A percentile compares a stretch with the other conserved stretches of the same genome.
Evolutionary conservation across 163 green algal genomes (phyloP).

Genomic region (Scenedesmus sp.): DNA sequence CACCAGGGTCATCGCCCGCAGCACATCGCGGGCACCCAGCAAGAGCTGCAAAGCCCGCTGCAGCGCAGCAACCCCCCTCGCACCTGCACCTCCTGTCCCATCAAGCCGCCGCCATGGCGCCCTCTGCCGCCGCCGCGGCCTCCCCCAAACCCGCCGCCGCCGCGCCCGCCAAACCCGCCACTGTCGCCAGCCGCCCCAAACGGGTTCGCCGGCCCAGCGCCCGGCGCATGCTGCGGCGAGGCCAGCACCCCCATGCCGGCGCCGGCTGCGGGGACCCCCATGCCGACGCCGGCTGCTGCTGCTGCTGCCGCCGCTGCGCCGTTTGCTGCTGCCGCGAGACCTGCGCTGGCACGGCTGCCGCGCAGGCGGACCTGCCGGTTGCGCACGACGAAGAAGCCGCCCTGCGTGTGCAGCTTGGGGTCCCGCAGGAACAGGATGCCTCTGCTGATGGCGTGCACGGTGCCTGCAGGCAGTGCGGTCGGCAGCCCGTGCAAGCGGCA

Average conservation of each 20-base stretch:
- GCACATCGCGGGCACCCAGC: too few species aligned
- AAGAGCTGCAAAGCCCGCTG: too few species aligned
- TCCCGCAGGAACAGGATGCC: slow-evolving; percentile 89
- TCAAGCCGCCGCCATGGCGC: slow-evolving; percentile 52
- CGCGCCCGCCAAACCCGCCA: slow-evolving; percentile 53
- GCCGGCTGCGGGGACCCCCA: slow-evolving; percentile 9
- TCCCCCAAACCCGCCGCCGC: slow-evolving; percentile 52
- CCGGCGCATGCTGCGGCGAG: slow-evolving; percentile 42
- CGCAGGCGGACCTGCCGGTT: slow-evolving; percentile 36
- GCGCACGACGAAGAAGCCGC: slow-evolving; percentile 65
- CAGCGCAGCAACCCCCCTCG: background rate
- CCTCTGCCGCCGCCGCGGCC: slow-evolving; percentile 23
- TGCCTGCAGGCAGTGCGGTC: slow-evolving; percentile 72
- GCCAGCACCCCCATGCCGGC: slow-evolving; percentile 12
- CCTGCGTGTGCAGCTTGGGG: slow-evolving; percentile 38
- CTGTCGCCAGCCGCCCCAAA: slow-evolving; percentile 24
- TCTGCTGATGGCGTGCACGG: slow-evolving; percentile 90
- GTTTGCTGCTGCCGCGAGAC: background rate
- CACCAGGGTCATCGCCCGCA: too few species aligned
- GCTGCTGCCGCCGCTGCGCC: background rate
- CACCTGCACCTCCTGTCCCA: slow-evolving; percentile 83
- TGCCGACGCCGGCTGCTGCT: background rate
- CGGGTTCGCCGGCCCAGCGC: slow-evolving; percentile 35
- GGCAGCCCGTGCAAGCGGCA: too few species aligned
- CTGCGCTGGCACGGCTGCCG: background rate